phyloP scores from a whole-genome alignment of 805 yeast species.

The Torulaspora gathmanii region DNA sequence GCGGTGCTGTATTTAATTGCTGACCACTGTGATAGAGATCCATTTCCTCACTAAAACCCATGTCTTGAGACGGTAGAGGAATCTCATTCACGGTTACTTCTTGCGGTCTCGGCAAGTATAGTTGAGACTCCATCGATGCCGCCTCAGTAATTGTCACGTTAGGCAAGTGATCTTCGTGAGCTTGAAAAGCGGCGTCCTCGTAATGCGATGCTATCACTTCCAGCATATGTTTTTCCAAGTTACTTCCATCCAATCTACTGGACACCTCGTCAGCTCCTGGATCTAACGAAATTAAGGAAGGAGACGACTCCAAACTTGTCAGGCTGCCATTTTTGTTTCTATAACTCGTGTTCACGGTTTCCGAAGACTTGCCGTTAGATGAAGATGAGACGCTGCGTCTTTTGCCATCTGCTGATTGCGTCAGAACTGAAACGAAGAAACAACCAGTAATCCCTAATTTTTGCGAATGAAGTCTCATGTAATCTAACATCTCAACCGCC shows the following conservation, averaged over 20 bases:
- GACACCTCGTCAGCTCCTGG: conserved; percentile 15
- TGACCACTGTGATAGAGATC: not conserved
- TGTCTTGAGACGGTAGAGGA: conserved; percentile 7
- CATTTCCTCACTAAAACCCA: conserved; percentile 1
- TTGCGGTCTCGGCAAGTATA: conserved; percentile 22
- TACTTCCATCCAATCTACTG: conserved; percentile 11
- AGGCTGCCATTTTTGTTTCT: conserved; percentile 15
- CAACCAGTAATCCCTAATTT: conserved; percentile 13
- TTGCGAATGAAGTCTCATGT: conserved; percentile 11
- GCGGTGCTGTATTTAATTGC: not conserved
- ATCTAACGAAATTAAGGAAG: conserved; percentile 14
- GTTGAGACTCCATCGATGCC: conserved; percentile 13
- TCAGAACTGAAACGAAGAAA: conserved; percentile 16
- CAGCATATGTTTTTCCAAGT: conserved; percentile 14
- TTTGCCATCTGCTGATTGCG: conserved; percentile 6
- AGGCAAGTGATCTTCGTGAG: conserved; percentile 17
- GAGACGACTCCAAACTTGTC: conserved; percentile 16
- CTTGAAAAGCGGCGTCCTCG: conserved; percentile 17
- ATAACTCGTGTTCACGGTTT: conserved; percentile 2
- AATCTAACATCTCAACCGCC: conserved; percentile 28
- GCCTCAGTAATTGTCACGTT: conserved; percentile 19
- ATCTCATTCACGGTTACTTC: conserved; percentile 22
- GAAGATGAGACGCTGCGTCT: conserved; percentile 5
- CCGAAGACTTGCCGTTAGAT: conserved; percentile 6
- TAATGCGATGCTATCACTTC: conserved; percentile 14